Base-by-base conservation (phyloP, 1,139 yeast genomes). In the Suhomyces taliae region DNA sequence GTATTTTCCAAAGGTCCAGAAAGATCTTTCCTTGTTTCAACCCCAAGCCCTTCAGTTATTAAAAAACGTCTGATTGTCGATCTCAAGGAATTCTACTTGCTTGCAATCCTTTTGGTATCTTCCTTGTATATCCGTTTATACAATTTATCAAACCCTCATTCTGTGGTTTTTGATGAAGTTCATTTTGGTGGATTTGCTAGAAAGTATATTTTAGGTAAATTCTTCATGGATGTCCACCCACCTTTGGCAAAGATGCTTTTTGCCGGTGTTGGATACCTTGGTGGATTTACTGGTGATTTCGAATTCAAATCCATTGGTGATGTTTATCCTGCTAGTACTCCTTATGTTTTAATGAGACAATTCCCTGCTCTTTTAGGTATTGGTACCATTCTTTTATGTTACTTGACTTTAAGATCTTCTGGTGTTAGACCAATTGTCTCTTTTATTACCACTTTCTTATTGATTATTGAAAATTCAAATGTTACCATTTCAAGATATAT, bases 161-260 rank as follows among this genome's bases (percentile, higher is more conserved):
- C 88, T 37, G 96, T 93, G 41, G 97, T 93, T 33, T 93, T 93
- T 64, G 99, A 93, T 71, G 99, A 93, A 66, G 90, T 84, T 42
- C 90, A 85, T 63, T 86, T 86, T 53, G 95, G 95, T 48, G 89
- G 88, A 24, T 86, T 86, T 67, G 88, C 95, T 36, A 73, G 81
- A 51, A 83, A 86, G 62, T 88, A 88, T 68, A 83, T 88, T 52
- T 70, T 76, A 53, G 90, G 93, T 36, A 69, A 69, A 19, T 88
- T 78, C 67, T 90, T 90, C 70, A 85, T 90, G 88, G 97, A 90
- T 67, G 96, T 90, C 46, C 97, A 90, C 65, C 97, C 97, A 27
- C 97, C 97, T 5, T 76, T 90, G 61, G 95, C 96, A 42, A 90
- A 90, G 68, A 83, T 90, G 88, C 69, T 90, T 48, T 87, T 81